A percentile compares a stretch with the other conserved stretches of the same genome.
Conservation (phyloP, 2,329 filamentous ascomycete species). For the Colletotrichum agaves region DNA sequence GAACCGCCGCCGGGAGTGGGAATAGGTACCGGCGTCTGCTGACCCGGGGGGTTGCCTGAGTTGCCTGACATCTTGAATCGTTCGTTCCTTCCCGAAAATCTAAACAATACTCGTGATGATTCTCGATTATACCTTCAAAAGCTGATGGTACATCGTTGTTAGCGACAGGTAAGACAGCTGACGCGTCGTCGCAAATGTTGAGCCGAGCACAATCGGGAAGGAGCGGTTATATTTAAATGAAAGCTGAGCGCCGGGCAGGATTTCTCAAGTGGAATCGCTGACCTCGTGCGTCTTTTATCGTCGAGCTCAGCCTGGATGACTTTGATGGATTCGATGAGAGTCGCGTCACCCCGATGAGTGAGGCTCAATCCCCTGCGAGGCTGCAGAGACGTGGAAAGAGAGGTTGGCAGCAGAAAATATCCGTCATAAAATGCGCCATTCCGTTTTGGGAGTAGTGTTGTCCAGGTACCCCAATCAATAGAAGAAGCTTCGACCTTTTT, state of each 20-base stretch:
- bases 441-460: background rate
- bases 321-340: constrained; percentile 25
- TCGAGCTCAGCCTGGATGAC: background rate
- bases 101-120: background rate
- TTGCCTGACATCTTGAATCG: constrained; percentile 26
- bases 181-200: background rate
- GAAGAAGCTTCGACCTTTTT: constrained; percentile 10
- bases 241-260: background rate
- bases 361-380: constrained; percentile 33
- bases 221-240: background rate
- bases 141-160: background rate
- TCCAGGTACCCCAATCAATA: constrained; percentile 1
- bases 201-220: background rate
- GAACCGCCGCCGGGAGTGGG: constrained; percentile 21
- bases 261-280: background rate
- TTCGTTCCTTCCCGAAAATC: background rate
- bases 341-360: constrained; percentile 29
- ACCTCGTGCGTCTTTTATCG: too few species aligned
- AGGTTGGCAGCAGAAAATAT: constrained; percentile 36
- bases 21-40: constrained; percentile 20
- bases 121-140: constrained; percentile 2
- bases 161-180: background rate
- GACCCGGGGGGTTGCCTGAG: constrained; percentile 21
- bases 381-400: constrained; percentile 17
- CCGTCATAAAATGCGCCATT: background rate